Percentiles rank a stretch among this genome's conserved stretches.
Conservation (phyloP, 495 filamentous ascomycete species). For the Tuber calosporum region DNA sequence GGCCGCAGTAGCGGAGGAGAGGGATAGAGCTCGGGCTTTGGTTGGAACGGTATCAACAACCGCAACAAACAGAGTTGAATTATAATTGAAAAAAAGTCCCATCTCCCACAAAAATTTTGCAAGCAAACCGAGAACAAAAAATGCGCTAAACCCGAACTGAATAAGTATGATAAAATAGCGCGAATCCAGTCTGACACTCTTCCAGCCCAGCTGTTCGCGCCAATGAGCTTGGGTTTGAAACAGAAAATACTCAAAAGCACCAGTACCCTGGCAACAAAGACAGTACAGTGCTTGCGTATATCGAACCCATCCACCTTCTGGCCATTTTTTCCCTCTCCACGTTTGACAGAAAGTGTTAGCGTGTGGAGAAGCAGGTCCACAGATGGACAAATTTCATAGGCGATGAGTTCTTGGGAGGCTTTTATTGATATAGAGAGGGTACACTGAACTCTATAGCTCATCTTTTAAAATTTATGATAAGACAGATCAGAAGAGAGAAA, state of each 20-base stretch:
- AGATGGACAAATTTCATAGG: neutral
- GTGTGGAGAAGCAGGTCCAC: neutral
- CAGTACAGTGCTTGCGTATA: neutral
- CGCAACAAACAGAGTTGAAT: neutral
- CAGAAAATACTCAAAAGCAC: too few relatives aligned
- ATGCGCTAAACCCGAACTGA: conserved; percentile 37
- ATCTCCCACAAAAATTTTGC: neutral
- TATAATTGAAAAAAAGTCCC: neutral
- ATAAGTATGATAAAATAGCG: conserved; percentile 12
- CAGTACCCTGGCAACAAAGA: neutral
- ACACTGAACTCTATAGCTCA: neutral
- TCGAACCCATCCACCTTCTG: neutral
- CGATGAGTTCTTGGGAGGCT: neutral
- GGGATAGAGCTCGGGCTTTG: neutral
- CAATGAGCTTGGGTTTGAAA: neutral
- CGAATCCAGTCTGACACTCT: conserved; percentile 37
- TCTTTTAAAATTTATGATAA: neutral
- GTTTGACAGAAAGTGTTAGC: neutral
- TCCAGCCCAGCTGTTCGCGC: conserved; percentile 41
- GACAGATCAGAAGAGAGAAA: neutral
- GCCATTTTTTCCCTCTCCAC: neutral
- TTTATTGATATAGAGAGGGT: neutral
- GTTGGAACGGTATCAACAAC: neutral
- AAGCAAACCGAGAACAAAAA: neutral
- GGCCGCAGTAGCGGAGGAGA: neutral